A percentile compares a stretch with the other conserved stretches of the same genome.
phyloP scores from a whole-genome alignment of 2,329 filamentous ascomycete species.

The Ophiosphaerella korrae region DNA sequence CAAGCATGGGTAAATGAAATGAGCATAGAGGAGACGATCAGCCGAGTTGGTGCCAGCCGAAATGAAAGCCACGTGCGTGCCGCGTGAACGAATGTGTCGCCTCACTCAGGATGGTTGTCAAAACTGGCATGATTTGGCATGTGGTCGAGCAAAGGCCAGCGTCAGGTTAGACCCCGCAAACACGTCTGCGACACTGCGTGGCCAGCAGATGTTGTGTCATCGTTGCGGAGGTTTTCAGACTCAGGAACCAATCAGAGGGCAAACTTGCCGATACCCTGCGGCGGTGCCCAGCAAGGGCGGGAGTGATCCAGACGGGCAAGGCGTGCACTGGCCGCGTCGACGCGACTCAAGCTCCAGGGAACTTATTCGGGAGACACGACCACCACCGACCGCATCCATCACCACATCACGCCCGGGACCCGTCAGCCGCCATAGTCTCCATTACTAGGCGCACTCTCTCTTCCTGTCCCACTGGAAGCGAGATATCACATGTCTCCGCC shows the following conservation, averaged over 20 bases:
- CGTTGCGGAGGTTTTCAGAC: constrained; percentile 1
- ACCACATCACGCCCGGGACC: constrained; percentile 18
- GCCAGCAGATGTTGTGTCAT: constrained; percentile 1
- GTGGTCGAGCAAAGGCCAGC: not conserved
- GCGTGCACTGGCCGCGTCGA: constrained; percentile 19
- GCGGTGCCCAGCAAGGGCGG: constrained; percentile 23
- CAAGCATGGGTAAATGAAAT: too few species aligned
- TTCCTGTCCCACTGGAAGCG: constrained; percentile 18
- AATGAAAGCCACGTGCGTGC: too few species aligned
- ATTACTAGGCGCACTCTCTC: constrained; percentile 4
- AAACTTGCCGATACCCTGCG: constrained; percentile 28
- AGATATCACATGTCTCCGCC: constrained; percentile 41
- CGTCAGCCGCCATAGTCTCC: constrained; percentile 8
- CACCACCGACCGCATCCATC: constrained; percentile 28
- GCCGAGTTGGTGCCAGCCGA: too few species aligned
- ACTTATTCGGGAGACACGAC: constrained; percentile 25
- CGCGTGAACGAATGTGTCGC: too few species aligned
- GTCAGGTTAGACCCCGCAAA: not conserved
- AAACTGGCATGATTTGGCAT: too few species aligned
- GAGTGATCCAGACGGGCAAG: constrained; percentile 14
- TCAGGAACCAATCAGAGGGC: constrained; percentile 23
- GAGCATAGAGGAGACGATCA: too few species aligned
- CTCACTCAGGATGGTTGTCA: too few species aligned
- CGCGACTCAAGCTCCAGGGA: constrained; percentile 15
- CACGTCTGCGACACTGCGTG: not conserved